These are phyloP conservation scores for Hyaloscypha variabilis DNA, from an alignment of 495 filamentous ascomycete species.

Conservation along the genomic window DNA sequence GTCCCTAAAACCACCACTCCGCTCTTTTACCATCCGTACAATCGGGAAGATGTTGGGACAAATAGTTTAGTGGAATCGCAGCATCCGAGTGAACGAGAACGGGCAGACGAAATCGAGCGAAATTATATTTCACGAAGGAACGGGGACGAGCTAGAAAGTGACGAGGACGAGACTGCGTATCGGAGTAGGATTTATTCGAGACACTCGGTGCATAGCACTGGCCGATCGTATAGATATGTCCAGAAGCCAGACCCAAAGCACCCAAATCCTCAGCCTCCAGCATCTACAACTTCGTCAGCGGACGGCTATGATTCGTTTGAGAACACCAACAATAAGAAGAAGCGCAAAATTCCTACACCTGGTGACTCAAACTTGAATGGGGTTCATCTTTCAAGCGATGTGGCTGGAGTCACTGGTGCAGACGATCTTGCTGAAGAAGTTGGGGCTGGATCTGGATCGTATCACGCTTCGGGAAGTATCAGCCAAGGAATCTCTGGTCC, in stretches of 20 bases:
- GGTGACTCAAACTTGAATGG: slow-evolving; percentile 59
- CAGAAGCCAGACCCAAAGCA: slow-evolving; percentile 40
- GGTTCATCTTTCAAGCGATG: slow-evolving; percentile 52
- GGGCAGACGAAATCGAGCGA: slow-evolving; percentile 30
- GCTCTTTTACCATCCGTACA: slow-evolving; percentile 74
- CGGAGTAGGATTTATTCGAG: slow-evolving; percentile 31
- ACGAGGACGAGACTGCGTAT: slow-evolving; percentile 40
- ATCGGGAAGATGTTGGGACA: slow-evolving; percentile 41
- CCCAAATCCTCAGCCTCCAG: slow-evolving; percentile 45
- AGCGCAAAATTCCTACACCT: slow-evolving; percentile 94
- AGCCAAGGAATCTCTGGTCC: slow-evolving; percentile 32
- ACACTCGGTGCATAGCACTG: slow-evolving; percentile 30
- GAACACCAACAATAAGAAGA: slow-evolving; percentile 99
- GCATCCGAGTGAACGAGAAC: slow-evolving; percentile 28
- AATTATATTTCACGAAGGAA: slow-evolving; percentile 38
- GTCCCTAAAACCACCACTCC: slow-evolving; percentile 66
- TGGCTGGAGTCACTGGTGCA: slow-evolving; percentile 58
- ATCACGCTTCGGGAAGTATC: slow-evolving; percentile 65
- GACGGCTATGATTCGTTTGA: slow-evolving; percentile 98
- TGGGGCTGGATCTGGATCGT: slow-evolving; percentile 51
- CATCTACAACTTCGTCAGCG: slow-evolving; percentile 56
- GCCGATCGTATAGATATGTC: slow-evolving; percentile 35
- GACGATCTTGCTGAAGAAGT: slow-evolving; percentile 47
- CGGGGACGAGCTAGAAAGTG: slow-evolving; percentile 38
- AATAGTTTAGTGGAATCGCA: slow-evolving; percentile 24